These are phyloP conservation scores for Ogataea saltuana DNA, from an alignment of 805 yeast species.

Conservation along the genomic window DNA sequence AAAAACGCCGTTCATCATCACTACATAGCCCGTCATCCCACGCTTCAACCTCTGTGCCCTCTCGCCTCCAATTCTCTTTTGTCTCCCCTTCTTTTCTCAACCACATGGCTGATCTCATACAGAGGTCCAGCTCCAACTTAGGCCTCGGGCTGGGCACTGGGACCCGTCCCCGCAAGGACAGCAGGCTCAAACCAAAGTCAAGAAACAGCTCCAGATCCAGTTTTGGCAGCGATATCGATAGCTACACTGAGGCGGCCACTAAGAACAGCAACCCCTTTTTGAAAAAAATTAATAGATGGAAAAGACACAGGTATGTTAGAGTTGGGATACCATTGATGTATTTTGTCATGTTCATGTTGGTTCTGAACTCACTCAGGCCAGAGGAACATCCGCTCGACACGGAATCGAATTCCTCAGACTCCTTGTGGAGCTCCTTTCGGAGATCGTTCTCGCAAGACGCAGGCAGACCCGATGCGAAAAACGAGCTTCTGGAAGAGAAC, in stretches of 20 bases:
- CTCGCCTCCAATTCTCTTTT: background rate
- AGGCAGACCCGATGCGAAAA: slow-evolving; percentile 20
- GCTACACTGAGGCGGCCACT: slow-evolving; percentile 10
- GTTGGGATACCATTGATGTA: slow-evolving; percentile 25
- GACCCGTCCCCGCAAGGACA: slow-evolving; percentile 13
- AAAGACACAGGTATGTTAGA: slow-evolving; percentile 16
- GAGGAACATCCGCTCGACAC: background rate
- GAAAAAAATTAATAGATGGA: slow-evolving; percentile 17
- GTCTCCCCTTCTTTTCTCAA: background rate
- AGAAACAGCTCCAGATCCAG: slow-evolving; percentile 16
- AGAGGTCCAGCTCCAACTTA: slow-evolving; percentile 3
- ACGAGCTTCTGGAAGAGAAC: slow-evolving; percentile 21
- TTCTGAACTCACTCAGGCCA: slow-evolving; percentile 10
- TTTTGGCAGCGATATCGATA: slow-evolving; percentile 7
- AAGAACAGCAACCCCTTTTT: slow-evolving; percentile 11
- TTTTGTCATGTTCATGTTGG: slow-evolving; percentile 18
- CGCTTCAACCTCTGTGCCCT: background rate
- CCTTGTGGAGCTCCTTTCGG: slow-evolving; percentile 5
- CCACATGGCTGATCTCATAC: slow-evolving; percentile 6
- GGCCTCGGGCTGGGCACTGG: slow-evolving; percentile 4
- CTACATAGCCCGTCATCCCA: too few relatives aligned
- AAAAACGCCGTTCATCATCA: too few relatives aligned
- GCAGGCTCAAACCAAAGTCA: slow-evolving; percentile 16
- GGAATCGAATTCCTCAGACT: slow-evolving; percentile 1
- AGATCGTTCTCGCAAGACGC: slow-evolving; percentile 5